Evolutionary conservation across 306 rosid genomes (phyloP).

Genomic region (Alnus rubra): DNA sequence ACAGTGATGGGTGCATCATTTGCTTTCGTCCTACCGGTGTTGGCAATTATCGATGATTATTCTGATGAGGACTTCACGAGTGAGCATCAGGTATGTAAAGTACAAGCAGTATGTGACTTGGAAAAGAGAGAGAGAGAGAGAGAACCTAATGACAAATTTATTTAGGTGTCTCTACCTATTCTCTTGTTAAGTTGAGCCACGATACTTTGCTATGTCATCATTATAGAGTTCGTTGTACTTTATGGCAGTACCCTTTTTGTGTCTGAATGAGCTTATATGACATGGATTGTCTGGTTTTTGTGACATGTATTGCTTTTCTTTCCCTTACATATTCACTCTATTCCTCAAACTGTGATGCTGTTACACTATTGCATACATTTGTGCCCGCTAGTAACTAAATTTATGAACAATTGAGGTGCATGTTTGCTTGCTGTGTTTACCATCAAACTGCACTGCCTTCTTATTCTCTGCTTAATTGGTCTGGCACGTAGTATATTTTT

Average conservation of each 20-base stretch:
- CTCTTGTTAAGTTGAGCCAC: neutral
- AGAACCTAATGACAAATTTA: neutral
- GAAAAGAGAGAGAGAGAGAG: neutral
- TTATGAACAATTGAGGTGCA: neutral
- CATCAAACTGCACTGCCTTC: neutral
- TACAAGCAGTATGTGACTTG: neutral
- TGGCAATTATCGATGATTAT: slow-evolving; percentile 69
- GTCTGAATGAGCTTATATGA: neutral
- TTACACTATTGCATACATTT: neutral
- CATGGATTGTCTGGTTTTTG: neutral
- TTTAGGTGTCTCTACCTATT: neutral
- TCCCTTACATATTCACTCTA: neutral
- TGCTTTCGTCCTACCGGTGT: slow-evolving; percentile 63
- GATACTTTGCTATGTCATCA: neutral
- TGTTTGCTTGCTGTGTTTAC: neutral
- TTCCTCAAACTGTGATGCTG: neutral
- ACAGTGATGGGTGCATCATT: slow-evolving; percentile 76
- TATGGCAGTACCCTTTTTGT: neutral
- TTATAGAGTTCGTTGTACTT: neutral
- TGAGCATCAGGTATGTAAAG: slow-evolving; percentile 63
- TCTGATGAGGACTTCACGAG: slow-evolving; percentile 44
- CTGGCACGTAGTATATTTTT: neutral
- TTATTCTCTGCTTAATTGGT: neutral
- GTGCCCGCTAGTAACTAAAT: neutral
- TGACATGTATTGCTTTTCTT: neutral